These are phyloP conservation scores for Naganishia antarctica DNA, from an alignment of 768 basidiomycete genomes.

Conservation along the genomic window DNA sequence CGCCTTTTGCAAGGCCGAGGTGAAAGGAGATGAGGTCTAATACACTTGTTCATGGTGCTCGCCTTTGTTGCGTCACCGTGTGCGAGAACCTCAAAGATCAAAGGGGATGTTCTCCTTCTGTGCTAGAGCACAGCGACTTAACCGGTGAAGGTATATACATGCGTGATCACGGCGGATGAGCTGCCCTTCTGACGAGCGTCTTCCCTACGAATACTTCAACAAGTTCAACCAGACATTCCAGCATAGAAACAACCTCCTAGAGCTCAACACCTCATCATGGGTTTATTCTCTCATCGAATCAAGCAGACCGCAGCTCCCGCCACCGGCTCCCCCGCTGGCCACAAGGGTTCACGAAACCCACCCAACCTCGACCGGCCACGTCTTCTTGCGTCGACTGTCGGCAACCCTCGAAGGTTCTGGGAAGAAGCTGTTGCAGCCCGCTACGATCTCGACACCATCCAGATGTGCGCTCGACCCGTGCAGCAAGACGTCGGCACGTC, in stretches of 20 bases:
- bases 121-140: not conserved
- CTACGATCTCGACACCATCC: slow-evolving; percentile 28
- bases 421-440: slow-evolving; percentile 18
- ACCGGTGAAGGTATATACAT: no score
- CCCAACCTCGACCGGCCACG: slow-evolving; percentile 25
- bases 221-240: no score
- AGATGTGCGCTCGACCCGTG: slow-evolving; percentile 10
- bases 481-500: slow-evolving; percentile 16
- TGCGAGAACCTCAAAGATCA: not conserved
- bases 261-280: not conserved
- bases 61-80: not conserved
- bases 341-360: slow-evolving; percentile 1
- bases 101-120: slow-evolving; percentile 1
- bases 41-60: not conserved
- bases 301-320: not conserved
- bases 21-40: no score
- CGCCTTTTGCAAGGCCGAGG: no score
- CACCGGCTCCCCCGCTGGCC: not conserved
- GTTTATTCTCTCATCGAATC: not conserved
- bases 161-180: no score
- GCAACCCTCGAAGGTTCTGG: slow-evolving; percentile 24
- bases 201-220: no score
- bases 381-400: slow-evolving; percentile 16
- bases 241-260: no score
- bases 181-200: no score